Evolutionary conservation across 805 yeast species (phyloP).

Genomic region (Nematodospora valgi): DNA sequence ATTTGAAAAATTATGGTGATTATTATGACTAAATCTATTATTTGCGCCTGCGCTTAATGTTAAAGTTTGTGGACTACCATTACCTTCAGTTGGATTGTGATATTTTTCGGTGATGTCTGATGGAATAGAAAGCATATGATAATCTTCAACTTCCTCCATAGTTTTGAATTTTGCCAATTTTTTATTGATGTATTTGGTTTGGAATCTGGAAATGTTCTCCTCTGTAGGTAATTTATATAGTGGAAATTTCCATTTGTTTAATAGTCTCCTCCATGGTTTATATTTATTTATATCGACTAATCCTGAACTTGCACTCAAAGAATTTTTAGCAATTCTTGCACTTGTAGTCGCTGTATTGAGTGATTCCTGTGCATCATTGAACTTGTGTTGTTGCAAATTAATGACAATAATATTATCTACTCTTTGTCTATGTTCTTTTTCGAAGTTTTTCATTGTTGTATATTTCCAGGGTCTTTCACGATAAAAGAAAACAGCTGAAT

Average conservation of each 20-base stretch:
- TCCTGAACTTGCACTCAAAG: constrained; percentile 24
- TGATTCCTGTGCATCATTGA: constrained; percentile 17
- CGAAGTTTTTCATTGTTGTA: constrained; percentile 37
- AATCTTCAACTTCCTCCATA: background rate
- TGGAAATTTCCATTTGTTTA: constrained; percentile 40
- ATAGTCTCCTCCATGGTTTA: constrained; percentile 36
- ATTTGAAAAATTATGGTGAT: constrained; percentile 36
- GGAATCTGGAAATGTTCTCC: constrained; percentile 21
- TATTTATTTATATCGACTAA: constrained; percentile 28
- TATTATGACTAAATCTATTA: background rate
- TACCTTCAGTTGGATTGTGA: constrained; percentile 2
- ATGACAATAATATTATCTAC: constrained; percentile 19
- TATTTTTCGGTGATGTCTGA: constrained; percentile 1
- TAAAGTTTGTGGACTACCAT: constrained; percentile 3
- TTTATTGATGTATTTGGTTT: constrained; percentile 15
- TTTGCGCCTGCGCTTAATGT: constrained; percentile 8
- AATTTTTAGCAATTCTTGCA: constrained; percentile 21
- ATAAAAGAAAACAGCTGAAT: constrained; percentile 67
- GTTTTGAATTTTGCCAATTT: constrained; percentile 5
- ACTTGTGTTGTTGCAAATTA: constrained; percentile 3
- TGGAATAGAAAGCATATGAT: constrained; percentile 1
- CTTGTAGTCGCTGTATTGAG: constrained; percentile 24
- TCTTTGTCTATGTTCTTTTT: constrained; percentile 27
- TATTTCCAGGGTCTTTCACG: constrained; percentile 79
- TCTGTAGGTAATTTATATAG: constrained; percentile 43